Evolutionary conservation across 148 eudicot species (phyloP).

Genomic region (Chenopodium berlandieri): DNA sequence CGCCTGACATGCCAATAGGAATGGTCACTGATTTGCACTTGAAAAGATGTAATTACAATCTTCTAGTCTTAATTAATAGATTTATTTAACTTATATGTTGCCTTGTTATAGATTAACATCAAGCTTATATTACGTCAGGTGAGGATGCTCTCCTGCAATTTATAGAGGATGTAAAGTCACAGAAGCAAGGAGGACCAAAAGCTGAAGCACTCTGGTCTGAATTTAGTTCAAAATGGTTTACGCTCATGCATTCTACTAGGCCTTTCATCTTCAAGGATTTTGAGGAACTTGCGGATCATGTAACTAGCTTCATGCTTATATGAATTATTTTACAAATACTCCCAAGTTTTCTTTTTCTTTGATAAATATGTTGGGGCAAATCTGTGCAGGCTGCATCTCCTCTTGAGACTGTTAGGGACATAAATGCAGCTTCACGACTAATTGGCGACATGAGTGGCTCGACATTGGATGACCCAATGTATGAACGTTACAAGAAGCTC

Average conservation of each 20-base stretch:
- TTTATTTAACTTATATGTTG: neutral
- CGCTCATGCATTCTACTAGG: slow-evolving; percentile 66
- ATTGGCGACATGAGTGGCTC: slow-evolving; percentile 72
- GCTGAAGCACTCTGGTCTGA: slow-evolving; percentile 71
- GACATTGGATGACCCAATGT: slow-evolving; percentile 72
- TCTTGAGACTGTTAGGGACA: slow-evolving; percentile 64
- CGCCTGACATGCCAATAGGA: slow-evolving; percentile 69
- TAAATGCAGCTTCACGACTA: slow-evolving; percentile 62
- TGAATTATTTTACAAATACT: too few relatives aligned
- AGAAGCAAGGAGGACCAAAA: slow-evolving; percentile 42
- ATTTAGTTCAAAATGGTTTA: slow-evolving; percentile 80
- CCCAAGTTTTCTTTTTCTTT: neutral
- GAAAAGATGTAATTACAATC: slow-evolving; percentile 49
- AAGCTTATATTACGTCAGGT: slow-evolving; percentile 33
- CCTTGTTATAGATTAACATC: neutral
- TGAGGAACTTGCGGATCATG: slow-evolving; percentile 72
- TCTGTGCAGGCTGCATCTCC: slow-evolving; percentile 59
- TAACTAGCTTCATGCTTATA: slow-evolving; percentile 17
- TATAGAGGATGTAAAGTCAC: slow-evolving; percentile 40
- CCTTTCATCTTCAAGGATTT: slow-evolving; percentile 60
- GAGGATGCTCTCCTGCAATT: slow-evolving; percentile 53
- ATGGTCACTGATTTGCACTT: slow-evolving; percentile 74
- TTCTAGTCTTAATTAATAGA: neutral
- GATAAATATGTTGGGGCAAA: neutral
- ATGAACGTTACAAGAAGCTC: slow-evolving; percentile 55